Base-by-base conservation (phyloP, 768 basidiomycete genomes). In the Mrakia blollopis region DNA sequence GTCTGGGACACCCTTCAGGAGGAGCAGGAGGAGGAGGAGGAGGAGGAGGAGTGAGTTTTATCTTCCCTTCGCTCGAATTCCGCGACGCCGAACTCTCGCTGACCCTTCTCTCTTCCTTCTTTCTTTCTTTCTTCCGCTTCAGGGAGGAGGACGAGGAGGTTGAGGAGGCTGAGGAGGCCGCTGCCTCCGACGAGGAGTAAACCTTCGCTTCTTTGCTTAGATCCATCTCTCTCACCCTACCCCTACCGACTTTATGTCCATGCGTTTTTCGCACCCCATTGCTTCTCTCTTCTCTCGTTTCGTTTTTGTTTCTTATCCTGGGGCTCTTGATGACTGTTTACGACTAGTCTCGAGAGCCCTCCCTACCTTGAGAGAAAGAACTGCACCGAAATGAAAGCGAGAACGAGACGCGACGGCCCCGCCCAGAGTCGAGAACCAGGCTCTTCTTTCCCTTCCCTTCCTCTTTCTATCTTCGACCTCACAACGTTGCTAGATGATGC, bases 1-100 rank as follows among this genome's bases (percentile, higher is more conserved):
- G 82, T 85, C 69, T 81, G 83, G 72, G 84, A 85, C 83, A 80
- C 82, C 72, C 75, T 78, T 52, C 78, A 80, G 71, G 81, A 81
- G 72, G 80, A 81, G 60, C 62, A 65, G 50, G 75, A 76, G 68
- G 75, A 76, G 69, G 65, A 68, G 23, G 75, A 76, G 75, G 75
- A 76, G 39, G 75, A 76, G 68, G 75, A 76, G 68, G 75, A 76
- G 75, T 71, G 69, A 71, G 50, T 52, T 11, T 30, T 18, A 11
- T 21, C 18, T 16, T 50, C 50, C 35, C 35, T 21, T 32, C 65
- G 8, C 7, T 25, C 32, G 30, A 8, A 32, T 65, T 68, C 37
- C 16, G 4, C 63, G 4, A 37, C 57, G 57, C 6, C 57, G 57
- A 57, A 57, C 25, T n/a, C 57, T 54, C 30, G 44, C 44, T 54